Percentiles rank a stretch among this genome's conserved stretches.
These are phyloP conservation scores for Colletotrichum graminicola DNA, from an alignment of 2,329 filamentous ascomycete species.

Conservation along the genomic window DNA sequence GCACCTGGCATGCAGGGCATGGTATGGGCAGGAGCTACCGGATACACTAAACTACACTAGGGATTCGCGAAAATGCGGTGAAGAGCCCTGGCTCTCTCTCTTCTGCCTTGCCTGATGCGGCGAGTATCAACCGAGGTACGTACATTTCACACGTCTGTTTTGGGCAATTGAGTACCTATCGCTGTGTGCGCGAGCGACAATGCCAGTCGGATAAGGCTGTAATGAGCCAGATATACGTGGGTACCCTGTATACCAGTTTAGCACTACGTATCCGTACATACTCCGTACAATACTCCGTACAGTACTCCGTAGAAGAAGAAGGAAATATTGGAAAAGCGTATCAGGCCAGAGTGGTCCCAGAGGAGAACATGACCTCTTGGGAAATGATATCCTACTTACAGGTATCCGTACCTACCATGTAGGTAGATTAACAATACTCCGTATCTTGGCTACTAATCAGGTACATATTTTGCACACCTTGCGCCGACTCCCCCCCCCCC, in stretches of 20 bases:
- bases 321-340: constrained; percentile 4
- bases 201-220: not conserved
- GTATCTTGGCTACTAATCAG: not conserved
- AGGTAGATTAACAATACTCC: not conserved
- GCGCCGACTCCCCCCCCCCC: constrained; percentile 9
- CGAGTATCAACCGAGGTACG: not conserved
- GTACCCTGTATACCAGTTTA: not conserved
- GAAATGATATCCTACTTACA: constrained; percentile 15
- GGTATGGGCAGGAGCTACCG: not conserved
- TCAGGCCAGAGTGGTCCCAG: constrained; percentile 21
- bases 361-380: constrained; percentile 19
- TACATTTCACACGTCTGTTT: not conserved
- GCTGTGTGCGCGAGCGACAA: not conserved
- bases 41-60: no score
- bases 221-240: not conserved
- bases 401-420: not conserved
- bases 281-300: no score
- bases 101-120: not conserved
- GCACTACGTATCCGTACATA: no score
- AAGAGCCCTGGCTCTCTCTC: constrained; percentile 29
- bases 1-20: not conserved
- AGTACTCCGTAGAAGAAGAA: not conserved
- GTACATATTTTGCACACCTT: constrained; percentile 1
- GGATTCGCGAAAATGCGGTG: constrained; percentile 34
- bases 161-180: not conserved